Base-by-base conservation (phyloP, 768 basidiomycete species). In the Hygrocybe punicea region DNA sequence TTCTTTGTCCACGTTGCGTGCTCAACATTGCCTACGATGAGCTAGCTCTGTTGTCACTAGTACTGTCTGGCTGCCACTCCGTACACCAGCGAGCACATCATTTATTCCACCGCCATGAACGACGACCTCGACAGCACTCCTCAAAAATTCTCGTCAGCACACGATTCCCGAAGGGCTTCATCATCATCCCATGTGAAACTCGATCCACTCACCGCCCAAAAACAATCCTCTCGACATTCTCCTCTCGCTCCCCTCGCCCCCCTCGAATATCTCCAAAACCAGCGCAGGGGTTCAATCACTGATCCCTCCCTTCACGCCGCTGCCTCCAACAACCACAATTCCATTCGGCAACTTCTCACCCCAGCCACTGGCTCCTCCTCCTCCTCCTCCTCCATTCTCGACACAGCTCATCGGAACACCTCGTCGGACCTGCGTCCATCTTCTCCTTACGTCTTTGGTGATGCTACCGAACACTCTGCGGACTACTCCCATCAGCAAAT, bases 271-370 rank as follows among this genome's bases (percentile, higher is more conserved):
- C 80, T 91, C 23, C 89, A 90, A 69, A 89, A 81, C 54, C 90
- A 91, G 66, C 82, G 89, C n/a, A 75, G 89, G 57, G 88, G 88
- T 58, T 91, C 91, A 2, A 86, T 90, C 67, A 89, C 89, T 7
- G 91, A 92, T 76, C 89, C 89, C 3, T 85, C 86, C 40, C 78
- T 91, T 50, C 87, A 89, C 72, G 84, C 85, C 58, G 76, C 82
- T 24, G 71, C 78, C 4, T 68, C 71, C 0, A 44, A 48, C 47
- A 62, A 63, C 40, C 61, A 57, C 25, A 58, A 14, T 56, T 16
- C 55, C 23, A 60, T 56, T 59, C 47, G 58, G 11, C 60, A 60
- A 19, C 59, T 58, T 21, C 60, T 62, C 44, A 40, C 61, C 29
- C 57, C 66, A 1, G 60, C 65, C 33, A 52, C 69, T 21, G 68